Percentiles rank a stretch among this genome's conserved stretches.
phyloP scores from a whole-genome alignment of 1,284 basidiomycete species.

The Ustilago tritici region DNA sequence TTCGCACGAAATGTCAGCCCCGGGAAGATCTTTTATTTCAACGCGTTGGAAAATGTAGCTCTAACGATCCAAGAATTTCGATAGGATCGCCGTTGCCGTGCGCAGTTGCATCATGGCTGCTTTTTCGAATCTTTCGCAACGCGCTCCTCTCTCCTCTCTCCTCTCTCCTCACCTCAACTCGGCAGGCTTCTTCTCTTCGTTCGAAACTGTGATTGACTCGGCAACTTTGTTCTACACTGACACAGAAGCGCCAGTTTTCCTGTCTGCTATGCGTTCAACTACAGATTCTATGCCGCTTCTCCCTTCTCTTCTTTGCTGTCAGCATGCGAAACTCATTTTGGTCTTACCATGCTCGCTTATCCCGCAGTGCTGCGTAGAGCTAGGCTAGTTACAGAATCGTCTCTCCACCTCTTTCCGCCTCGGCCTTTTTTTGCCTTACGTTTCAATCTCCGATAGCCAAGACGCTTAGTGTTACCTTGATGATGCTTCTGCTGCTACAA shows the following conservation, averaged over 20 bases:
- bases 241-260: not conserved
- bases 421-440: not conserved
- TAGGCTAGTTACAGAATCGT: not conserved
- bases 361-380: not conserved
- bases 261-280: not conserved
- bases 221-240: not conserved
- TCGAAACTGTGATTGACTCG: not conserved
- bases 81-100: not conserved
- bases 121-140: not conserved
- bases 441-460: slow-evolving; percentile 21
- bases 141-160: not conserved
- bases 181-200: not conserved
- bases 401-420: slow-evolving; percentile 2
- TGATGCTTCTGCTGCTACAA: not conserved
- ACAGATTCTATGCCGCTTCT: no score
- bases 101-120: slow-evolving; percentile 6
- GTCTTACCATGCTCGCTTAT: slow-evolving; percentile 5
- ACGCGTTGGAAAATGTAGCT: not conserved
- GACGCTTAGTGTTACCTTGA: slow-evolving; percentile 9
- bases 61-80: not conserved
- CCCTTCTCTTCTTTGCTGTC: not conserved
- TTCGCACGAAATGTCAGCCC: not conserved
- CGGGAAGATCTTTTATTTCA: not conserved
- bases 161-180: not conserved
- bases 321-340: not conserved